A percentile compares a stretch with the other conserved stretches of the same genome.
Evolutionary conservation across 176 grass and related monocot species (phyloP).

Genomic region (Tillandsia fasciculata): DNA sequence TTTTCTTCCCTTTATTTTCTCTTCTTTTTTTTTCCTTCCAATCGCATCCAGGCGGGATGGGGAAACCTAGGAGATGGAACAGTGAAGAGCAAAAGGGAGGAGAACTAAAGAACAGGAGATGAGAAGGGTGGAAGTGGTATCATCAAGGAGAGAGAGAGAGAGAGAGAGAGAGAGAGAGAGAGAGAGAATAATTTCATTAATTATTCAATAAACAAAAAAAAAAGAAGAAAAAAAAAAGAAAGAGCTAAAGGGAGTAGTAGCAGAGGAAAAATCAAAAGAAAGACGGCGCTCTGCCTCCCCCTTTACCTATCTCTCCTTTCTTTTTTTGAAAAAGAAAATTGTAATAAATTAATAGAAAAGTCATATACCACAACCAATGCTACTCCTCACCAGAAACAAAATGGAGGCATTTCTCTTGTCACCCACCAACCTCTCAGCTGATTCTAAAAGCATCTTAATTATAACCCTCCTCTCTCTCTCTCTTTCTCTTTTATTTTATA

Average conservation of each 20-base stretch:
- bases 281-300: slow-evolving; percentile 1
- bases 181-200: neutral
- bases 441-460: neutral
- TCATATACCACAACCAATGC: slow-evolving; percentile 1
- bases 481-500: neutral
- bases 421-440: slow-evolving; percentile 8
- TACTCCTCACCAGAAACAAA: slow-evolving; percentile 6
- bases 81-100: neutral
- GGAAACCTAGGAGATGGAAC: slow-evolving; percentile 10
- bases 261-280: neutral
- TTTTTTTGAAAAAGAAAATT: neutral
- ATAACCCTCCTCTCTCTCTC: neutral
- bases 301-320: neutral
- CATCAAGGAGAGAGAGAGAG: too few relatives aligned
- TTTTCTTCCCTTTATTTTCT: neutral
- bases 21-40: neutral
- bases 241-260: neutral
- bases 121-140: neutral
- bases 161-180: too few relatives aligned
- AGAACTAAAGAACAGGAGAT: neutral
- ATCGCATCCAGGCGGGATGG: neutral
- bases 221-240: too few relatives aligned
- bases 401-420: slow-evolving; percentile 4
- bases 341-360: neutral
- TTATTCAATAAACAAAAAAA: neutral